These are phyloP conservation scores for Pythium vanterpoolii DNA, from an alignment of 352 stramenopile genomes.

Conservation along the genomic window DNA sequence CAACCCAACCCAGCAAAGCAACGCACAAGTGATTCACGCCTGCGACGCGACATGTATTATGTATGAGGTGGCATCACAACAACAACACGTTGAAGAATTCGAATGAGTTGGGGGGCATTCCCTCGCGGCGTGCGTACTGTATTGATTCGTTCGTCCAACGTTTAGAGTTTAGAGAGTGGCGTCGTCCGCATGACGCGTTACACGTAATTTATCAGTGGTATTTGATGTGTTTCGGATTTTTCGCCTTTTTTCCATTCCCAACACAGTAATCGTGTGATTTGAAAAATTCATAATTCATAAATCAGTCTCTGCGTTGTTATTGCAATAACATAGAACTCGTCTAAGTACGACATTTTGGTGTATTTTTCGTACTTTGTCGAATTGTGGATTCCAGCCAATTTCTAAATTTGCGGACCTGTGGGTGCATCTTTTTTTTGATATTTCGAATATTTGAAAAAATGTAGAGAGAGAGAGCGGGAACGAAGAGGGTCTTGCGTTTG, in stretches of 20 bases:
- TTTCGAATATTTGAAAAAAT: slow-evolving; percentile 21
- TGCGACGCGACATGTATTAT: slow-evolving; percentile 9
- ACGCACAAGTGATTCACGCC: too few species aligned
- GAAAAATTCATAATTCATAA: too few species aligned
- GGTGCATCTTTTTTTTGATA: not conserved
- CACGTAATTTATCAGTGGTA: not conserved
- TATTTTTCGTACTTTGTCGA: slow-evolving; percentile 20
- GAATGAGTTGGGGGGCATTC: not conserved
- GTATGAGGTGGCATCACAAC: slow-evolving; percentile 2
- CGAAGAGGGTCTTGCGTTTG: not conserved
- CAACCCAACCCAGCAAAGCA: not conserved
- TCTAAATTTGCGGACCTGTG: not conserved
- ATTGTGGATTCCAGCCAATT: not conserved
- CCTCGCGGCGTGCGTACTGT: not conserved
- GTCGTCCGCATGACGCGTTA: too few species aligned
- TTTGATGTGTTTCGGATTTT: not conserved
- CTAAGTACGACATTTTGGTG: too few species aligned
- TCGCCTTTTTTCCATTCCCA: not conserved
- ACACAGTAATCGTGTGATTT: too few species aligned
- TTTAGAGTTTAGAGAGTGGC: too few species aligned
- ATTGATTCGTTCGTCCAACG: too few species aligned
- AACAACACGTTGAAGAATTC: not conserved
- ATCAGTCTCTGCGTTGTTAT: not conserved
- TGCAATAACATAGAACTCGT: not conserved
- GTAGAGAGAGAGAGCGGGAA: slow-evolving; percentile 5